Conservation (phyloP, 1,139 yeast species). For the Lodderomyces beijingensis region DNA sequence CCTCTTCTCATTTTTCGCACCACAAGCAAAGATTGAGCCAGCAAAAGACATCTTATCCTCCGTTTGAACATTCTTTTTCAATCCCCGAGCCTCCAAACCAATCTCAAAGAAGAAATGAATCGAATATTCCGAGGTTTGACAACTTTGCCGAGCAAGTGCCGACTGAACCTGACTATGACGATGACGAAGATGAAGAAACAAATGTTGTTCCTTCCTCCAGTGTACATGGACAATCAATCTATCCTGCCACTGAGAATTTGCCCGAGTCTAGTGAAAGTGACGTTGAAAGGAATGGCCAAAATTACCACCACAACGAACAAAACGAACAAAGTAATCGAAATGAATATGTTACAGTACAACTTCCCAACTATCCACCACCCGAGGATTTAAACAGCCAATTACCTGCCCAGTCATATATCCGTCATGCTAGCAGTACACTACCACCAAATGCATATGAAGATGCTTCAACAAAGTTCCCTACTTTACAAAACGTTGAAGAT, state of each 20-base stretch:
- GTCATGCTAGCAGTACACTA: conserved; percentile 13
- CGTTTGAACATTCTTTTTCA: too few relatives aligned
- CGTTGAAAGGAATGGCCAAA: conserved; percentile 3
- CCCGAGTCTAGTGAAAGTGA: conserved; percentile 10
- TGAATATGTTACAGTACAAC: too few relatives aligned
- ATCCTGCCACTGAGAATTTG: conserved; percentile 11
- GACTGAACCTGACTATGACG: not conserved
- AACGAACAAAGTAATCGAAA: not conserved
- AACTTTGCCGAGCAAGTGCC: conserved; percentile 4
- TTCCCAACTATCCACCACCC: conserved; percentile 14
- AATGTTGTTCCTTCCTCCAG: too few relatives aligned
- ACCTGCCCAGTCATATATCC: conserved; percentile 10
- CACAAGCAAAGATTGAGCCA: conserved; percentile 5
- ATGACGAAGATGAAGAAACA: not conserved
- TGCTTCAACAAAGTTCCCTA: conserved; percentile 19
- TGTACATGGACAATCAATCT: conserved; percentile 6
- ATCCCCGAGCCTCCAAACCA: too few relatives aligned
- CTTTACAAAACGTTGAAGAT: conserved; percentile 17
- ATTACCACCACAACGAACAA: too few relatives aligned
- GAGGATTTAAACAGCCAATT: conserved; percentile 11
- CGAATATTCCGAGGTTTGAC: conserved; percentile 11
- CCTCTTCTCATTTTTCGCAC: not conserved
- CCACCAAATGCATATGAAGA: conserved; percentile 16
- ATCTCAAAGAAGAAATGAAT: conserved; percentile 4
- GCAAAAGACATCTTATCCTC: too few relatives aligned